Base-by-base conservation (phyloP, 139 green algal species). In the Zygnema circumcarinatum region DNA sequence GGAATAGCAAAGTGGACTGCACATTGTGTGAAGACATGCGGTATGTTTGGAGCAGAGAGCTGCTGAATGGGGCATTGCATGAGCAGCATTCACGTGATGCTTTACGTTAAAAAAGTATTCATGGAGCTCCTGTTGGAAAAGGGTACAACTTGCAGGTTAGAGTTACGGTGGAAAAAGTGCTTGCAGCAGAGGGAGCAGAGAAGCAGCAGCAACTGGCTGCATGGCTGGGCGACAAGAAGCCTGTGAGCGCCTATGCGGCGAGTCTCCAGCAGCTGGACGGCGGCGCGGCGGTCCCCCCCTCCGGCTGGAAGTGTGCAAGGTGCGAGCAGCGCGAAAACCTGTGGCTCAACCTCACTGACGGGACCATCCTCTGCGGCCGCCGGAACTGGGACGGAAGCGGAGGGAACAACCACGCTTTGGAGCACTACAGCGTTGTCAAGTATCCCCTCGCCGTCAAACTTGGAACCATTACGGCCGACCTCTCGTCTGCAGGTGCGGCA, bases 391-490 rank as follows among this genome's bases (percentile, higher is more conserved):
- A 94, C 69, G 97, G 97, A 76, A 95, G 78, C 0, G 97, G 96
- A 38, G 97, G 97, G 62, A 98, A 97, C 87, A 96, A 96, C 11
- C 90, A 95, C 2, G 97, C 97, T 21, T 56, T 99, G 81, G 87
- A 93, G 42, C 96, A 99, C 87, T 99, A 93, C 85, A 93, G 98
- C 92, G 89, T 92, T 29, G 98, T 94, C 0, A 97, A 88, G 76
- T 98, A 98, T 92, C 97, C 97, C 2, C 94, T 99, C 73, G 96
- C 94, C 22, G 96, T 99, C 1, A 99, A 99, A 93, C 94, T 99
- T 39, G 97, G 97, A 35, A 99, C 97, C 86, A 98, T 98, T 92
- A 98, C 94, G 0, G 93, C 96, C 0, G 81, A 95, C 76, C 33
- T 90, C 21, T 75, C 47, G 1, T 36, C 75, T 21, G 73, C 74